phyloP scores from a whole-genome alignment of 306 rosid species.

The Ammopiptanthus mongolicus region DNA sequence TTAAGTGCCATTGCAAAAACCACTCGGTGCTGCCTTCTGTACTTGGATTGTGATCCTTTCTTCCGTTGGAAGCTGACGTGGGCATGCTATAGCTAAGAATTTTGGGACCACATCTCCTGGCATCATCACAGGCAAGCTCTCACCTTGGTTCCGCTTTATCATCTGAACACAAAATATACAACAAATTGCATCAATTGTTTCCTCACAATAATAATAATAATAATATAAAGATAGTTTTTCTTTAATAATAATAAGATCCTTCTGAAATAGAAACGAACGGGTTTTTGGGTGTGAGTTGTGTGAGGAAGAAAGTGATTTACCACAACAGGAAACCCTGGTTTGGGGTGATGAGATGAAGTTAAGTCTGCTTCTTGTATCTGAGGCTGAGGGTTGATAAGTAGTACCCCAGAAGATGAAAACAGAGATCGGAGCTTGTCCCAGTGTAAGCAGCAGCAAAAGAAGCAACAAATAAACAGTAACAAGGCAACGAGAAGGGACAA shows the following conservation, averaged over 20 bases:
- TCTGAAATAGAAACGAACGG: background rate
- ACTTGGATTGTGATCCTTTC: conserved; percentile 36
- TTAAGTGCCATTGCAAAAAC: background rate
- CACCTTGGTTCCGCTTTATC: conserved; percentile 17
- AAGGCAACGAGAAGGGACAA: conserved; percentile 50
- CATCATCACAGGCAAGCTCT: conserved; percentile 66
- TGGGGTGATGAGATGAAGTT: conserved; percentile 13
- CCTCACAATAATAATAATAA: background rate
- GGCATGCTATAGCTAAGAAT: conserved; percentile 64
- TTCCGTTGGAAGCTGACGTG: conserved; percentile 41
- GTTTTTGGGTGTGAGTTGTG: background rate
- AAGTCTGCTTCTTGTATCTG: background rate
- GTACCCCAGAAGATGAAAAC: background rate
- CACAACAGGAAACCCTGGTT: conserved; percentile 33
- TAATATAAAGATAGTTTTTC: too few relatives aligned
- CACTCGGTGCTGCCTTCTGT: conserved; percentile 8
- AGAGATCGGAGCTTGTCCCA: conserved; percentile 52
- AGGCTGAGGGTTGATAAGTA: background rate
- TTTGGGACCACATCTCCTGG: conserved; percentile 75
- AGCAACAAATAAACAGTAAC: conserved; percentile 28
- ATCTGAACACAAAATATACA: conserved; percentile 24
- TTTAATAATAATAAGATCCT: background rate
- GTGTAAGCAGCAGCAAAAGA: conserved; percentile 58
- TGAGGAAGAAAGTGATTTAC: conserved; percentile 8
- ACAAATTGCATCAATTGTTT: background rate